phyloP scores from a whole-genome alignment of 2,329 filamentous ascomycete genomes.

The Colletotrichum cereale region DNA sequence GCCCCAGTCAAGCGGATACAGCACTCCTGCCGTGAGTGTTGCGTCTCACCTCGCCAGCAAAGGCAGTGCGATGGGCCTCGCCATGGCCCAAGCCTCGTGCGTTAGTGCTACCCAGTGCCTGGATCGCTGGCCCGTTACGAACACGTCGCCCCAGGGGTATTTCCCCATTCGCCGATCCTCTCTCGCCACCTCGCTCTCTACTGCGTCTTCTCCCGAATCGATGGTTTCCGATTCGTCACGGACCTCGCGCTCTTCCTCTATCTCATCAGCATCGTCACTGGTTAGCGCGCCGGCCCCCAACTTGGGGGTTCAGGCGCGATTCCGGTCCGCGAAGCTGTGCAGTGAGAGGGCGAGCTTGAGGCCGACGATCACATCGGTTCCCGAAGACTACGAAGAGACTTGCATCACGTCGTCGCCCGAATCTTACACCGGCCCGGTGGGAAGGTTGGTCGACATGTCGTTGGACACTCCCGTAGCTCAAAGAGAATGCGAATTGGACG shows the following conservation, averaged over 20 bases:
- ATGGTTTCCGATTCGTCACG: constrained; percentile 74
- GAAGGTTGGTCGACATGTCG: constrained; percentile 64
- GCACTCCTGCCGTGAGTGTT: constrained; percentile 71
- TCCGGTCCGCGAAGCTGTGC: constrained; percentile 69
- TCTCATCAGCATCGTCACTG: constrained; percentile 72
- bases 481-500: constrained; percentile 61
- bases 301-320: constrained; percentile 73
- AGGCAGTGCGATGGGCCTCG: constrained; percentile 70
- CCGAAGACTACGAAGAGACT: constrained; percentile 66
- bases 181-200: constrained; percentile 72
- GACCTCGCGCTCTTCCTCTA: constrained; percentile 73
- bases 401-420: constrained; percentile 68
- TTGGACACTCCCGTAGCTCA: constrained; percentile 61
- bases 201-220: constrained; percentile 74
- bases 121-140: constrained; percentile 64
- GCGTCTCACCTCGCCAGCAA: constrained; percentile 63
- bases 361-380: constrained; percentile 67
- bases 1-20: constrained; percentile 66
- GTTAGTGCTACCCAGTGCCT: constrained; percentile 60
- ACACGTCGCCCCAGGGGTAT: constrained; percentile 64
- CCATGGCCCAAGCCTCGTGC: constrained; percentile 68
- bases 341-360: constrained; percentile 67
- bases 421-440: constrained; percentile 65
- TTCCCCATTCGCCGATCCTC: constrained; percentile 69
- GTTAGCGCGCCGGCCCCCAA: constrained; percentile 71